Evolutionary conservation across 306 rosid species (phyloP), one percentile per base, ranked within the genome.

Genomic region (Urtica urens): DNA sequence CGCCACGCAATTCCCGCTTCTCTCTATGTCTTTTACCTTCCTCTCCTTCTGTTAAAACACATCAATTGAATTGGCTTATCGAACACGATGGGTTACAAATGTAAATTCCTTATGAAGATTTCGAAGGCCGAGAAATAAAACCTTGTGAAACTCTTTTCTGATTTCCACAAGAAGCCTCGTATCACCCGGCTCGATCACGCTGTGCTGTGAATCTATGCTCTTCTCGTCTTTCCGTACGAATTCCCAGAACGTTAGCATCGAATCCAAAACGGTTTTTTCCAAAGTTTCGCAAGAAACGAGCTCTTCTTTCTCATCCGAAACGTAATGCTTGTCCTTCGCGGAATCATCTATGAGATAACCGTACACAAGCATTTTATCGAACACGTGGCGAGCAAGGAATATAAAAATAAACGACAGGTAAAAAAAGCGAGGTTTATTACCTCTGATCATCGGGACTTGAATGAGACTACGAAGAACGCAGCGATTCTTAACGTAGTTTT

Each of bases 361-460:
- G 41, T n/a, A 10, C 45, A 40, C 12, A 39, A 44, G 46, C 11
- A 29, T 37, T 1, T 10, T 35, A 13, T 35, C 4, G 10, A 28
- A 4, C 10, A 28, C 33, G 33, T 28, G n/a, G 10, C 33, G 33
- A 4, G 10, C 33, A 28, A 35, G n/a, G n/a, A n/a, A n/a, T n/a
- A n/a, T n/a, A n/a, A n/a, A n/a, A n/a, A n/a, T n/a, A n/a, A n/a
- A n/a, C n/a, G n/a, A n/a, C n/a, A n/a, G n/a, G n/a, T n/a, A n/a
- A n/a, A n/a, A n/a, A n/a, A n/a, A n/a, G n/a, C n/a, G n/a, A n/a
- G n/a, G n/a, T n/a, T n/a, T n/a, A n/a, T 37, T 60, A 83, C 96
- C 95, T 68, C 64, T 78, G 7, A 90, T 49, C 48, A 59, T 34
- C 1, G 97, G 97, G 62, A 84, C 95, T 56, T 81, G 93, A 64